A percentile compares a stretch with the other conserved stretches of the same genome.
These are phyloP conservation scores for Bipolaris oryzae DNA, from an alignment of 2,329 filamentous ascomycete species.

Conservation along the genomic window DNA sequence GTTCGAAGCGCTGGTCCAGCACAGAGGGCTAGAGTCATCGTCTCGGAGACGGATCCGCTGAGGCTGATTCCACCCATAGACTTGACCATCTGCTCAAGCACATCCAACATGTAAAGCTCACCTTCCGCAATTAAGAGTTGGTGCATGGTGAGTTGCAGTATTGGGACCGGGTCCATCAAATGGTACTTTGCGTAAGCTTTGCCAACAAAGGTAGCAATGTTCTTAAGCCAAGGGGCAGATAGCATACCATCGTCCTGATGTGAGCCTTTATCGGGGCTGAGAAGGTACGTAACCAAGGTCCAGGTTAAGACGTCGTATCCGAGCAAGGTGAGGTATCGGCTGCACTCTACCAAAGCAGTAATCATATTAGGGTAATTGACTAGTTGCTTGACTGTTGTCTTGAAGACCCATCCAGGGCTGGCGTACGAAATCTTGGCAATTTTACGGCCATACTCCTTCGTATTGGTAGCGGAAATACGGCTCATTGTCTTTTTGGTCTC, in stretches of 20 bases:
- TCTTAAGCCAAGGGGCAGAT: constrained; percentile 90
- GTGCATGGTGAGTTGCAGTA: constrained; percentile 87
- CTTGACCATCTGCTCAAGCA: constrained; percentile 86
- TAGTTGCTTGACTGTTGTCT: constrained; percentile 85
- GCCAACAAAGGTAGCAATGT: constrained; percentile 87
- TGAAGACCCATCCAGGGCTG: constrained; percentile 89
- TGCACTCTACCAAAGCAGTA: constrained; percentile 91
- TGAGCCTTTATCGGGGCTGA: constrained; percentile 62
- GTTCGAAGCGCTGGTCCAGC: constrained; percentile 80
- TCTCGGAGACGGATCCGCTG: constrained; percentile 84
- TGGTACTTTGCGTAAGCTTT: constrained; percentile 87
- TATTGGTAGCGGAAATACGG: constrained; percentile 84
- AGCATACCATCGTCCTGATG: constrained; percentile 71
- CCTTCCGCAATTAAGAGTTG: constrained; percentile 75
- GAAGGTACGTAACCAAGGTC: constrained; percentile 79
- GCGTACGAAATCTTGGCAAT: constrained; percentile 92
- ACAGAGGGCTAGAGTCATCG: constrained; percentile 85
- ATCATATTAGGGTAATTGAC: constrained; percentile 95
- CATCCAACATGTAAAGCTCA: constrained; percentile 88
- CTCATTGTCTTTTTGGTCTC: constrained; percentile 89
- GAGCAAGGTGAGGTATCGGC: constrained; percentile 88
- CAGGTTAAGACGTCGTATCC: constrained; percentile 94
- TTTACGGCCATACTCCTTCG: constrained; percentile 81
- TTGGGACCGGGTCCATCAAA: constrained; percentile 79
- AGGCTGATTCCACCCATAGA: constrained; percentile 94